Evolutionary conservation across 768 basidiomycete genomes (phyloP).

Genomic region (Lyophyllum shimeji): DNA sequence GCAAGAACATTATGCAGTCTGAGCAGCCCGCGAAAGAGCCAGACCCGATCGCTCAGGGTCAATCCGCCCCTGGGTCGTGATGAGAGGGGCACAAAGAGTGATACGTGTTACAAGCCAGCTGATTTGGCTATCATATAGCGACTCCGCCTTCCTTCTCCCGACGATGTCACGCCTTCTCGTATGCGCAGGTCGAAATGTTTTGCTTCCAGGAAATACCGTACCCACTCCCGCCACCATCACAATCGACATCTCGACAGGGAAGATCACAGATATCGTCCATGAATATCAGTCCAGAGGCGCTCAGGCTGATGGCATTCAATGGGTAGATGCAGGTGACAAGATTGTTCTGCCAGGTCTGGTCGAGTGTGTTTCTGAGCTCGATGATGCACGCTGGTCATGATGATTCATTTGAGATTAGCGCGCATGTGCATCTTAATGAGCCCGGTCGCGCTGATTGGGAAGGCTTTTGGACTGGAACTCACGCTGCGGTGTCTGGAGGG

Average conservation of each 20-base stretch:
- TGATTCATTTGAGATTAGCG: slow-evolving; percentile 38
- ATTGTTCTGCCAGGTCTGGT: slow-evolving; percentile 77
- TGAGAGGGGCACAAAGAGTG: background rate
- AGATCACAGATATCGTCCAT: slow-evolving; percentile 51
- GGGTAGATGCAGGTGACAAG: slow-evolving; percentile 58
- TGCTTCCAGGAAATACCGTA: slow-evolving; percentile 49
- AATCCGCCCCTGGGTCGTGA: background rate
- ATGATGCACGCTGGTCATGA: slow-evolving; percentile 8
- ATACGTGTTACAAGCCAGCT: background rate
- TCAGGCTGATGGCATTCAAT: slow-evolving; percentile 30
- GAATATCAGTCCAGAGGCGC: slow-evolving; percentile 30
- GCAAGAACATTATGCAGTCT: background rate
- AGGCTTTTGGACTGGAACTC: slow-evolving; percentile 89
- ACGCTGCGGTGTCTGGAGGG: slow-evolving; percentile 88
- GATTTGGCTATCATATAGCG: background rate
- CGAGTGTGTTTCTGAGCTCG: slow-evolving; percentile 51
- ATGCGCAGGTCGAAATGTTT: slow-evolving; percentile 54
- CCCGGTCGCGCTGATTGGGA: slow-evolving; percentile 95
- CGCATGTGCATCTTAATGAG: slow-evolving; percentile 93
- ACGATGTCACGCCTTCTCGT: slow-evolving; percentile 22
- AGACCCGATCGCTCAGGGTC: too few relatives aligned
- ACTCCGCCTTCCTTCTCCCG: background rate
- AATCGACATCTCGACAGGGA: slow-evolving; percentile 55
- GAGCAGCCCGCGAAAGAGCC: too few relatives aligned
- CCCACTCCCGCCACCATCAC: slow-evolving; percentile 68